Conservation (phyloP, 2,329 filamentous ascomycete species). For the Passalora sequoiae region DNA sequence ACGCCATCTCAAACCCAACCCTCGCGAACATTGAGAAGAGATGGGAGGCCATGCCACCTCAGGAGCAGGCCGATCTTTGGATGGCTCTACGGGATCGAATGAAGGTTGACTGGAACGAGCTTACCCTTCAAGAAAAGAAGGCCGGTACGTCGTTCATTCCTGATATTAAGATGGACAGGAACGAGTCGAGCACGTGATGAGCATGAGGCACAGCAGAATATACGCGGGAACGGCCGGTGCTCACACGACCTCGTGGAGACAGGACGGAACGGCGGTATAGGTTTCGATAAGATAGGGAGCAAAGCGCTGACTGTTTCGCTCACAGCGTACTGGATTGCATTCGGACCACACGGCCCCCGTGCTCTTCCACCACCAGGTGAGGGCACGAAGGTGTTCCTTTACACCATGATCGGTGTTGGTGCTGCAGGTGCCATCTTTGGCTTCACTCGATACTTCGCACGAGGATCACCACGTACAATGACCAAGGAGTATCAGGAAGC, state of each 20-base stretch:
- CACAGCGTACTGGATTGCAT: slow-evolving; percentile 96
- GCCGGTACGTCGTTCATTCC: slow-evolving; percentile 53
- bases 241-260: no score
- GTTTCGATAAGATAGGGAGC: no score
- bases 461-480: slow-evolving; percentile 76
- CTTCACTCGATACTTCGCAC: slow-evolving; percentile 64
- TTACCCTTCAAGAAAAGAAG: slow-evolving; percentile 98
- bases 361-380: slow-evolving; percentile 78
- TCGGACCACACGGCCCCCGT: slow-evolving; percentile 92
- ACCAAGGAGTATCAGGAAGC: slow-evolving; percentile 96
- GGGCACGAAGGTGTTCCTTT: slow-evolving; percentile 69
- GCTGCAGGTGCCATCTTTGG: slow-evolving; percentile 68
- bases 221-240: background rate
- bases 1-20: slow-evolving; percentile 96
- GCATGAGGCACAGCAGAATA: slow-evolving; percentile 3
- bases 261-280: no score
- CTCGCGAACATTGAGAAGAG: slow-evolving; percentile 98
- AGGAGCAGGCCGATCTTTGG: slow-evolving; percentile 99
- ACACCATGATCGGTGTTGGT: slow-evolving; percentile 63
- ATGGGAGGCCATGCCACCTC: slow-evolving; percentile 95
- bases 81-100: slow-evolving; percentile 97
- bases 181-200: slow-evolving; percentile 3
- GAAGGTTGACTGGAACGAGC: slow-evolving; percentile 94
- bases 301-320: no score
- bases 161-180: background rate